These are phyloP conservation scores for Phytophthora crassamura DNA, from an alignment of 352 stramenopile genomes.

Conservation along the genomic window DNA sequence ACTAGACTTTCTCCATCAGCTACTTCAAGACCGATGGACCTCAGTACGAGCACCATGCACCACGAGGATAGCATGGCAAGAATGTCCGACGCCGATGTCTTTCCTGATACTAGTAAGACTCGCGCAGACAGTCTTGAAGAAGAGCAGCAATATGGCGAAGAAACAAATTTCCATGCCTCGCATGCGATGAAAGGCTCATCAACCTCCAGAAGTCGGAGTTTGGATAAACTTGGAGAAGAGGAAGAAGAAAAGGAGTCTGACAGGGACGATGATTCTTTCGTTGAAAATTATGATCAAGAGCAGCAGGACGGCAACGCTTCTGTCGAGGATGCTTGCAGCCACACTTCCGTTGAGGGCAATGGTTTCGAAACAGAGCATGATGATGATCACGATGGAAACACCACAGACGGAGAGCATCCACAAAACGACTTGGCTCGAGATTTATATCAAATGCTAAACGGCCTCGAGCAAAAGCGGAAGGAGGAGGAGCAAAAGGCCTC, in stretches of 20 bases:
- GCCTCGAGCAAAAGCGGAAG: constrained; percentile 62
- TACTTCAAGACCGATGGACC: constrained; percentile 16
- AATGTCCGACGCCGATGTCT: constrained; percentile 1
- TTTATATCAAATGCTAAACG: constrained; percentile 65
- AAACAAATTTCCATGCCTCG: constrained; percentile 4
- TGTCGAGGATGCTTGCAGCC: not conserved
- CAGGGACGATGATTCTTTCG: constrained; percentile 11
- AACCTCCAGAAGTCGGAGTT: constrained; percentile 11
- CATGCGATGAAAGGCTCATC: constrained; percentile 2
- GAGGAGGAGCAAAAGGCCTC: constrained; percentile 70
- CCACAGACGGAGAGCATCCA: not conserved
- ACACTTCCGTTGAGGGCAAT: constrained; percentile 1
- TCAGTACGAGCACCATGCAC: constrained; percentile 36
- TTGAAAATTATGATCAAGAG: constrained; percentile 16
- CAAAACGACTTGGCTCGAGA: constrained; percentile 55
- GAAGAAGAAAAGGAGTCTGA: constrained; percentile 47
- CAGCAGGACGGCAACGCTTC: not conserved
- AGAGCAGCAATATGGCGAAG: constrained; percentile 6
- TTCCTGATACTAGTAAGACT: constrained; percentile 1
- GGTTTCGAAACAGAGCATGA: constrained; percentile 5
- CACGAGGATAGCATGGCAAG: constrained; percentile 22
- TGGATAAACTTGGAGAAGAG: constrained; percentile 29
- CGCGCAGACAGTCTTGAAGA: constrained; percentile 12
- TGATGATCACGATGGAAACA: constrained; percentile 12
- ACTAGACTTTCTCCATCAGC: constrained; percentile 15